These are phyloP conservation scores for Huntiella moniliformis DNA, from an alignment of 2,329 filamentous ascomycete genomes.

Conservation along the genomic window DNA sequence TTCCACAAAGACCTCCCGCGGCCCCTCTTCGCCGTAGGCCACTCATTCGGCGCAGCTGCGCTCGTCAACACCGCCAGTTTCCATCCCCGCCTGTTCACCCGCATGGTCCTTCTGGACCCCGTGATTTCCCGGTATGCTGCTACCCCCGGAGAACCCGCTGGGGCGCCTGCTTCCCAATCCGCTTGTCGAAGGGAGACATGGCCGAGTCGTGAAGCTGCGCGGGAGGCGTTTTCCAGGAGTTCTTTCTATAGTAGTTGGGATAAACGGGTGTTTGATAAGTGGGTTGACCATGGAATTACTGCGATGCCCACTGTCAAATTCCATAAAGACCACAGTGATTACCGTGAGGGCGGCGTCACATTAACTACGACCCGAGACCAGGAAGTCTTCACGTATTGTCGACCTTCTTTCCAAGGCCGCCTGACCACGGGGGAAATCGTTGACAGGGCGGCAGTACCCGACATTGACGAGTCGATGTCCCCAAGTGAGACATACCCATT, in stretches of 20 bases:
- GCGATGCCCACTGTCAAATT: constrained; percentile 25
- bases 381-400: constrained; percentile 58
- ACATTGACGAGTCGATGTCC: constrained; percentile 22
- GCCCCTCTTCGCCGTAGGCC: constrained; percentile 67
- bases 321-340: constrained; percentile 9
- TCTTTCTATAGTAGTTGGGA: constrained; percentile 65
- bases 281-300: constrained; percentile 58
- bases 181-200: constrained; percentile 60
- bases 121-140: constrained; percentile 40
- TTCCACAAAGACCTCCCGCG: constrained; percentile 50
- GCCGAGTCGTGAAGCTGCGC: constrained; percentile 56
- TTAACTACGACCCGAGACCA: constrained; percentile 72
- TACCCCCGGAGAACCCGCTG: constrained; percentile 1
- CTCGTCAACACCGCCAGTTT: constrained; percentile 54
- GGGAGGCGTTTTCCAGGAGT: constrained; percentile 43
- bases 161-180: constrained; percentile 38
- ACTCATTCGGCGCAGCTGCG: constrained; percentile 70
- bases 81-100: constrained; percentile 63
- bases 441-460: constrained; percentile 24
- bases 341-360: constrained; percentile 32
- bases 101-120: constrained; percentile 66
- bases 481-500: constrained; percentile 28
- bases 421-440: constrained; percentile 23
- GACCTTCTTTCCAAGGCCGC: constrained; percentile 34
- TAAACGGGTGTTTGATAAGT: constrained; percentile 53